phyloP scores from a whole-genome alignment of 768 basidiomycete genomes.

The Suillus discolor region DNA sequence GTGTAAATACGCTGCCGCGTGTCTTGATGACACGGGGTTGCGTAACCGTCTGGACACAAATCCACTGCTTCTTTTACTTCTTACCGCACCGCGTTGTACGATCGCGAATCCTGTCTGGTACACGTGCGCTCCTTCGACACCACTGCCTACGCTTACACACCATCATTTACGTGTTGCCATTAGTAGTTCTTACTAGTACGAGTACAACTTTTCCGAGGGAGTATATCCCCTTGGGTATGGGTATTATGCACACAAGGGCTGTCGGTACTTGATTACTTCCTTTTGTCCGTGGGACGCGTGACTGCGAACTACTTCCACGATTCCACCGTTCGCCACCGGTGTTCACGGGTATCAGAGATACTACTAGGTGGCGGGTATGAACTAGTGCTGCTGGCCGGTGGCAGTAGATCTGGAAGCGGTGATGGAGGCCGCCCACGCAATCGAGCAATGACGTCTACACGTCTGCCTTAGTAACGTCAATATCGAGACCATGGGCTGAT shows the following conservation, averaged over 20 bases:
- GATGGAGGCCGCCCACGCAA: constrained; percentile 54
- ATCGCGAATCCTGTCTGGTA: background rate
- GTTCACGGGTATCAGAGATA: constrained; percentile 29
- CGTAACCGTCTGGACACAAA: background rate
- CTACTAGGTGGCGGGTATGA: constrained; percentile 6
- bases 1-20: background rate
- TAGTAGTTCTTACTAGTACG: constrained; percentile 3
- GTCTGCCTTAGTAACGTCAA: constrained; percentile 41
- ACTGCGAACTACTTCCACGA: constrained; percentile 33
- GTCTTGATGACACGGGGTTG: constrained; percentile 10
- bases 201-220: constrained; percentile 1
- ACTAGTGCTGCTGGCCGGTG: background rate
- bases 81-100: background rate
- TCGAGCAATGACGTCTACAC: constrained; percentile 53
- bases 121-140: constrained; percentile 1
- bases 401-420: constrained; percentile 38
- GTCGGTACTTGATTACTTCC: background rate
- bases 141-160: background rate
- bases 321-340: constrained; percentile 41
- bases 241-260: background rate
- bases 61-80: constrained; percentile 1
- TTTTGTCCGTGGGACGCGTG: background rate
- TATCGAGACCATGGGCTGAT: background rate
- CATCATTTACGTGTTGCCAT: constrained; percentile 8
- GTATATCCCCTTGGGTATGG: background rate